Conservation (phyloP, 495 filamentous ascomycete genomes). For the Aspergillus funiculosus region DNA sequence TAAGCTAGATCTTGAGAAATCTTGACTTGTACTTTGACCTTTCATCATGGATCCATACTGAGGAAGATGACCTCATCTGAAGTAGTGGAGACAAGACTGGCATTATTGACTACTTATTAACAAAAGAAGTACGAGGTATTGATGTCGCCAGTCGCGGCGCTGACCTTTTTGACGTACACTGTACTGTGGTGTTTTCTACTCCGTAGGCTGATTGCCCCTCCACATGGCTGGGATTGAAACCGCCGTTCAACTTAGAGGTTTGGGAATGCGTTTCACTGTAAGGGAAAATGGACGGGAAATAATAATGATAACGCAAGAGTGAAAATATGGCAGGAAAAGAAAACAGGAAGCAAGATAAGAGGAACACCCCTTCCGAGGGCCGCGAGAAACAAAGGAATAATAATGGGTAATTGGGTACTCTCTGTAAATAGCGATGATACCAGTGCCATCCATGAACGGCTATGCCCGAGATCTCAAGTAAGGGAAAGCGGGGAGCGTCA, state of each 20-base stretch:
- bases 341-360: background rate
- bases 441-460: slow-evolving; percentile 23
- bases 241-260: background rate
- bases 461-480: slow-evolving; percentile 28
- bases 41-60: background rate
- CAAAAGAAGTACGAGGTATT: background rate
- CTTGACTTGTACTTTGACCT: background rate
- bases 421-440: slow-evolving; percentile 17
- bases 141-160: too few relatives aligned
- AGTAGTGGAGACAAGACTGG: too few relatives aligned
- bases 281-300: background rate
- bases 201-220: too few relatives aligned
- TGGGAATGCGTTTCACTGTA: background rate
- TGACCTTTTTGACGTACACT: too few relatives aligned
- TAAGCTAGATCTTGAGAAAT: background rate
- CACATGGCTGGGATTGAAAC: background rate
- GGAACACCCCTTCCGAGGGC: background rate
- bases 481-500: slow-evolving; percentile 25
- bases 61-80: too few relatives aligned
- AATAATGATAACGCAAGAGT: background rate
- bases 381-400: background rate
- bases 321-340: too few relatives aligned
- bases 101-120: too few relatives aligned
- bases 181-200: too few relatives aligned
- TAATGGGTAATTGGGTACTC: slow-evolving; percentile 3